A percentile compares a stretch with the other conserved stretches of the same genome.
Conservation (phyloP, 73 alveolate species). For the Symbiodinium pilosum region DNA sequence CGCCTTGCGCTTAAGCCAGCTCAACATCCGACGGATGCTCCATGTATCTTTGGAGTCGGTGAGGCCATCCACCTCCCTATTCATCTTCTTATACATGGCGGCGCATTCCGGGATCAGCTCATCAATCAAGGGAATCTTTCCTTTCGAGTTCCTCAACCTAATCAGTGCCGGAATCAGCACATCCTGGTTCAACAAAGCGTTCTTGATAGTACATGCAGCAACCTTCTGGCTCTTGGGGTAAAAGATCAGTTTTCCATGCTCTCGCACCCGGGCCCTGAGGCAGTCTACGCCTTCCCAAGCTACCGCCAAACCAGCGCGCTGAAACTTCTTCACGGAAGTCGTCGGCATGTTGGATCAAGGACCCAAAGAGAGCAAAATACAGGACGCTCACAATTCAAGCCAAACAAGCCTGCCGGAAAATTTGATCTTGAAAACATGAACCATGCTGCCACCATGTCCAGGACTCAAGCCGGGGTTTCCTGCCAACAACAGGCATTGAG, state of each 20-base stretch:
- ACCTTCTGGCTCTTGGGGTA: background rate
- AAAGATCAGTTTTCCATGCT: background rate
- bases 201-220: background rate
- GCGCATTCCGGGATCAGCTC: background rate
- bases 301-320: background rate
- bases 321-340: background rate
- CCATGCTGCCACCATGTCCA: background rate
- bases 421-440: background rate
- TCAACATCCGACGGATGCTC: background rate
- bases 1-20: background rate
- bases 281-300: background rate
- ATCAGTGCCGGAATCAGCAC: background rate
- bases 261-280: background rate
- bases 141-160: background rate
- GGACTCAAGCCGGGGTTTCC: background rate
- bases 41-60: background rate
- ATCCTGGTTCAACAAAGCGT: background rate
- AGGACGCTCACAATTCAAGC: background rate
- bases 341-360: background rate
- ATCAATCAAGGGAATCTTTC: background rate
- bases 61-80: background rate
- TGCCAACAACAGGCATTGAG: background rate
- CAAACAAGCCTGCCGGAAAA: background rate
- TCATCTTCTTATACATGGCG: background rate
- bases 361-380: background rate